Conservation (phyloP, 2,329 filamentous ascomycete species). For the Aureobasidium sp. region DNA sequence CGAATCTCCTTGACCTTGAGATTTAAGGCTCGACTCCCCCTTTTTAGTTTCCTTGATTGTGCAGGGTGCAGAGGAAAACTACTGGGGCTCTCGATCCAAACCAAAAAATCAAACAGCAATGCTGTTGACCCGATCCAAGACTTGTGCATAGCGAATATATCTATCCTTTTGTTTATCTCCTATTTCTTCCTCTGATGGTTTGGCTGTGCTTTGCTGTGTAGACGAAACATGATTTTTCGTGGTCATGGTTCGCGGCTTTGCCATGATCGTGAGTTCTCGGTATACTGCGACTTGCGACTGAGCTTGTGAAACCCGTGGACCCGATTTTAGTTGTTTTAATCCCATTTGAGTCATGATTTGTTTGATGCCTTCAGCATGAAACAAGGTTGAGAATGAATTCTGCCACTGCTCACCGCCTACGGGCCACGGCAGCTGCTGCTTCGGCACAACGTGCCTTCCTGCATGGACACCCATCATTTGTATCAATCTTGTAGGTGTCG, state of each 20-base stretch:
- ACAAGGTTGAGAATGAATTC: background rate
- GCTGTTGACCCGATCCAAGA: slow-evolving; percentile 3
- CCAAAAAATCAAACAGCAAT: background rate
- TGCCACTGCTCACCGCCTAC: background rate
- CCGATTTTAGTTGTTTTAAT: too few species aligned
- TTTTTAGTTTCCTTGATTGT: slow-evolving; percentile 11
- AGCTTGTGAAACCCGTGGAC: too few species aligned
- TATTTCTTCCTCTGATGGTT: background rate
- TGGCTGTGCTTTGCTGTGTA: background rate
- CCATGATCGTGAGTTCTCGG: too few species aligned
- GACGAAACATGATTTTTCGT: background rate
- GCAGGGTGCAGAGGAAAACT: slow-evolving; percentile 10
- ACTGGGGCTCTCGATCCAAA: background rate
- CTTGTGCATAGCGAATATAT: slow-evolving; percentile 15
- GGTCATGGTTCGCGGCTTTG: background rate
- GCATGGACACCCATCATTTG: background rate
- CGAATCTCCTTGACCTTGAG: slow-evolving; percentile 7
- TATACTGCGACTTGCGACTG: too few species aligned
- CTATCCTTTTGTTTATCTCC: slow-evolving; percentile 1
- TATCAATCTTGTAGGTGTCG: background rate
- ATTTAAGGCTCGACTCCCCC: slow-evolving; percentile 1
- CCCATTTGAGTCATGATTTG: too few species aligned
- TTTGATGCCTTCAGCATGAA: too few species aligned
- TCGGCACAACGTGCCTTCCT: background rate
- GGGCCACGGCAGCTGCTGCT: background rate